Percentiles rank a stretch among this genome's conserved stretches.
Conservation (phyloP, 176 grass and related monocot species). For the Carex scoparia region DNA sequence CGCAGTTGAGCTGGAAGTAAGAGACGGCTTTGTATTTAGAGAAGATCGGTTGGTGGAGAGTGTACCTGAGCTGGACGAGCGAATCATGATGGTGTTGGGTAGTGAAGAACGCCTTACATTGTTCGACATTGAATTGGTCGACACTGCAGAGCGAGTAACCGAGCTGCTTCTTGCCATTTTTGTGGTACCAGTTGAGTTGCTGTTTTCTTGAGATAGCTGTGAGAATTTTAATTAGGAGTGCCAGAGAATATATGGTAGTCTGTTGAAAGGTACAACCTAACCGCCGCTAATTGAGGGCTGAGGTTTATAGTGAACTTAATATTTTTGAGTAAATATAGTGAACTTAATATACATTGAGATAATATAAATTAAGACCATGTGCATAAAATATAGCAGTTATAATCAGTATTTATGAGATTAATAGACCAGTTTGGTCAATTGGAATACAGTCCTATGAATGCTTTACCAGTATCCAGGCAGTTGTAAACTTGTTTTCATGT, state of each 20-base stretch:
- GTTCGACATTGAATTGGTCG: neutral
- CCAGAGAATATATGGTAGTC: slow-evolving; percentile 1
- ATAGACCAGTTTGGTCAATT: neutral
- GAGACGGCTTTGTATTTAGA: neutral
- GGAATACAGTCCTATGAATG: neutral
- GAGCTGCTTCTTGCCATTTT: slow-evolving; percentile 25
- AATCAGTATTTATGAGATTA: neutral
- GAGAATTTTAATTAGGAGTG: neutral
- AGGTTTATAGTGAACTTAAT: neutral
- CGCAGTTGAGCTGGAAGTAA: neutral
- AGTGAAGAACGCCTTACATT: neutral
- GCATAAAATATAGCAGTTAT: neutral
- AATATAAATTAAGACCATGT: neutral
- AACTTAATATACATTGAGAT: neutral
- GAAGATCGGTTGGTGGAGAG: neutral
- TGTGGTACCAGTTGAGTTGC: neutral
- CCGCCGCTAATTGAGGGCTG: neutral
- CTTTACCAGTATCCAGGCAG: neutral
- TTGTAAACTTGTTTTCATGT: neutral
- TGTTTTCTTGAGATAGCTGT: slow-evolving; percentile 23
- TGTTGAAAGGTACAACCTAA: slow-evolving; percentile 1
- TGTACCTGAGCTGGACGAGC: neutral
- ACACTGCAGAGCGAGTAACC: neutral
- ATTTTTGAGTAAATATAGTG: no score
- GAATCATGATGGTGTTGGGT: neutral